Evolutionary conservation across 805 yeast genomes (phyloP).

Genomic region (Suhomyces xylopsoci): DNA sequence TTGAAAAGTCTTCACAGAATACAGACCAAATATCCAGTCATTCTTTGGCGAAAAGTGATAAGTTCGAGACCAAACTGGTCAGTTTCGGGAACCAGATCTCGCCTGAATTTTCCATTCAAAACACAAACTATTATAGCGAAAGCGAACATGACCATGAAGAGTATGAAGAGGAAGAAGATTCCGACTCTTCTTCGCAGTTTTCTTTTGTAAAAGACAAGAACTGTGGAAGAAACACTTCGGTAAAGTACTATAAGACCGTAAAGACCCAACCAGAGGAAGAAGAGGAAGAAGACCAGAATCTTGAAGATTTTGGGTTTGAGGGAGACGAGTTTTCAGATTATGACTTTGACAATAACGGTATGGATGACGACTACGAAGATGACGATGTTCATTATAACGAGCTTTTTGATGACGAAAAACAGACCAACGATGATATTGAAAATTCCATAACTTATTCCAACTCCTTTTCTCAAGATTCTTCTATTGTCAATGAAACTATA

Average conservation of each 20-base stretch:
- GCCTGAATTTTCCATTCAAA: not conserved
- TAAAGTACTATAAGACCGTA: conserved; percentile 48
- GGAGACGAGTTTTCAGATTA: conserved; percentile 28
- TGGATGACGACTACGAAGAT: conserved; percentile 27
- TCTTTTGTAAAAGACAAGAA: conserved; percentile 47
- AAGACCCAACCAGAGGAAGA: conserved; percentile 17
- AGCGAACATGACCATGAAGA: conserved; percentile 4
- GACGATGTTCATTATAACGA: conserved; percentile 23
- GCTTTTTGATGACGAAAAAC: conserved; percentile 12
- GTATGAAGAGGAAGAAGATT: conserved; percentile 5
- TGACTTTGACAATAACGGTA: conserved; percentile 43
- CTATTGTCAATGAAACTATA: not conserved
- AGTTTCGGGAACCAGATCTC: conserved; percentile 2
- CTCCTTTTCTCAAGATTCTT: too few relatives aligned
- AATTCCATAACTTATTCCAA: too few relatives aligned
- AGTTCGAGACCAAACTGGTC: conserved; percentile 10
- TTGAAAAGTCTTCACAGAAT: not conserved
- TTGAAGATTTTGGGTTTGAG: conserved; percentile 20
- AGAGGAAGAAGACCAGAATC: not conserved
- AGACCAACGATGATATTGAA: too few relatives aligned
- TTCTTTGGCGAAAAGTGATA: not conserved
- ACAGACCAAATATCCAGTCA: not conserved
- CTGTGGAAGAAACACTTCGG: conserved; percentile 53
- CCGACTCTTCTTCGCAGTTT: conserved; percentile 37
- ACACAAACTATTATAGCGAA: not conserved